Percentiles rank a stretch among this genome's conserved stretches.
phyloP scores from a whole-genome alignment of 805 yeast genomes.

The Metschnikowia amazonensis region DNA sequence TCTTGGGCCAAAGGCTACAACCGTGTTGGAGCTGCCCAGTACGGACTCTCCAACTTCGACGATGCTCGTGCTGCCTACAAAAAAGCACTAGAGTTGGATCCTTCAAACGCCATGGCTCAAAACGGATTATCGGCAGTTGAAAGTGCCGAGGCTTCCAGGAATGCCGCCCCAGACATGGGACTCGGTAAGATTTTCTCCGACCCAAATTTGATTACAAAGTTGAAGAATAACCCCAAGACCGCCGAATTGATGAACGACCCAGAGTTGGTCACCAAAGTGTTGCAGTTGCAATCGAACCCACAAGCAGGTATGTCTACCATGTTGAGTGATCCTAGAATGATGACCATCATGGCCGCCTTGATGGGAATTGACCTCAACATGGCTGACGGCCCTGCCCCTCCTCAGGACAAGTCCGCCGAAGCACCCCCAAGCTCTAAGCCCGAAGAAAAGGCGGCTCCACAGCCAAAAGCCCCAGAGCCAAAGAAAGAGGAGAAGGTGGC shows the following conservation, averaged over 20 bases:
- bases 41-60: slow-evolving; percentile 77
- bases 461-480: not conserved
- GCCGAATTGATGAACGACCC: slow-evolving; percentile 87
- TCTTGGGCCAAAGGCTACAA: slow-evolving; percentile 95
- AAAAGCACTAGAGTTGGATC: slow-evolving; percentile 78
- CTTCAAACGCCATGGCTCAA: slow-evolving; percentile 79
- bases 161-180: slow-evolving; percentile 66
- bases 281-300: slow-evolving; percentile 65
- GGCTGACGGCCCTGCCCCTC: slow-evolving; percentile 21
- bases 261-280: slow-evolving; percentile 64
- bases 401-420: slow-evolving; percentile 8
- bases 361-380: slow-evolving; percentile 75
- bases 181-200: slow-evolving; percentile 74
- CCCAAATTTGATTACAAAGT: slow-evolving; percentile 71
- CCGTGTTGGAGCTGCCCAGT: slow-evolving; percentile 89
- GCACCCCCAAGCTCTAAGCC: slow-evolving; percentile 14
- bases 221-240: slow-evolving; percentile 82
- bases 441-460: slow-evolving; percentile 15
- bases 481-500: slow-evolving; percentile 3
- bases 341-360: slow-evolving; percentile 82
- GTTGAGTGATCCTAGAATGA: slow-evolving; percentile 76
- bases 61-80: slow-evolving; percentile 69
- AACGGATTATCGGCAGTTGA: slow-evolving; percentile 73
- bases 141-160: slow-evolving; percentile 51
- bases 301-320: slow-evolving; percentile 65